phyloP scores from a whole-genome alignment of 306 rosid genomes.

The Dryas drummondii region DNA sequence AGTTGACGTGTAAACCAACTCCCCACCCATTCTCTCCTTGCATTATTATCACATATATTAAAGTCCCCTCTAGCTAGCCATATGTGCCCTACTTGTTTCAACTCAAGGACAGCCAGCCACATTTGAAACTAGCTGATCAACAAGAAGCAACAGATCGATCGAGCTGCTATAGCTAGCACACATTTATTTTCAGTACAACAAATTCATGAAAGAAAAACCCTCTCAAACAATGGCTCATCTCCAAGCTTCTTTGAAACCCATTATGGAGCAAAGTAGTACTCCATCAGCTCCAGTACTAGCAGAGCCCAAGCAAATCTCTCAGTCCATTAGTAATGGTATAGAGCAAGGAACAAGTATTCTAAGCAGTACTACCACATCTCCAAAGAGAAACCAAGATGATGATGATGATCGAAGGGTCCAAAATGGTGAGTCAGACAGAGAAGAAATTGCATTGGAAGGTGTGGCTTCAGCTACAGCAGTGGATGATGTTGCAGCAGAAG shows the following conservation, averaged over 20 bases:
- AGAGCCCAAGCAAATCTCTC: slow-evolving; percentile 20
- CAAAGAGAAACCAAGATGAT: not conserved
- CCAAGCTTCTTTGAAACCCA: slow-evolving; percentile 13
- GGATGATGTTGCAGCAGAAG: slow-evolving; percentile 30
- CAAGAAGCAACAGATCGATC: not conserved
- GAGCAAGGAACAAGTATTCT: not conserved
- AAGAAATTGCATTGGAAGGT: slow-evolving; percentile 19
- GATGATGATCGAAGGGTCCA: not conserved
- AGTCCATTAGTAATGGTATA: not conserved
- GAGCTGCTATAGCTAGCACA: no score
- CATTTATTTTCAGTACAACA: not conserved
- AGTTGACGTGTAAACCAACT: slow-evolving; percentile 63
- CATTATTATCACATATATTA: slow-evolving; percentile 36
- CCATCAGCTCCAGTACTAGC: slow-evolving; percentile 28
- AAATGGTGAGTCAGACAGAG: slow-evolving; percentile 15
- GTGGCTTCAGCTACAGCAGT: not conserved
- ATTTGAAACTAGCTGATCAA: not conserved
- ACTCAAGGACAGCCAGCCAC: not conserved
- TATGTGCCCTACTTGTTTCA: slow-evolving; percentile 5
- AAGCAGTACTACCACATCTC: not conserved
- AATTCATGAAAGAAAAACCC: slow-evolving; percentile 27
- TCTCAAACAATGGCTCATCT: slow-evolving; percentile 31
- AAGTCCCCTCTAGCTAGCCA: not conserved
- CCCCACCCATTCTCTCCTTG: slow-evolving; percentile 56
- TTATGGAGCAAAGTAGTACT: not conserved